phyloP scores from a whole-genome alignment of 352 stramenopile species.

The Phytophthora uliginosa region DNA sequence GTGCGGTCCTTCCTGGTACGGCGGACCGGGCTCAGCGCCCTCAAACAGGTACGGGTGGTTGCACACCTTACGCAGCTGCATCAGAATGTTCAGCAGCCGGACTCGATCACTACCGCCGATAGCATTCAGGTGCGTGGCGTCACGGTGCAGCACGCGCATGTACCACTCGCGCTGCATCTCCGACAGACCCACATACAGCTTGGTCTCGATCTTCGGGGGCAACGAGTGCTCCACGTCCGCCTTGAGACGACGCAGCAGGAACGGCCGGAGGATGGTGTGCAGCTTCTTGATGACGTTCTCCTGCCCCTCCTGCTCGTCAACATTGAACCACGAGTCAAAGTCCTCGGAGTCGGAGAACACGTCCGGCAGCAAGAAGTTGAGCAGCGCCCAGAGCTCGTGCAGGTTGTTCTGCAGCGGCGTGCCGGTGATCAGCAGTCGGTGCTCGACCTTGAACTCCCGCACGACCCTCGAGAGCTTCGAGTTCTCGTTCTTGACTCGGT shows the following conservation, averaged over 20 bases:
- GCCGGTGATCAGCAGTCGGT: constrained; percentile 97
- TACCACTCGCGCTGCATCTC: constrained; percentile 99
- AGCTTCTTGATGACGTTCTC: constrained; percentile 98
- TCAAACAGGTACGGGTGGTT: constrained; percentile 99
- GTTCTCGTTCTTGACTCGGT: constrained; percentile 99
- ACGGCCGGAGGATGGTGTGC: constrained; percentile 98
- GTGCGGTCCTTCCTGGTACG: constrained; percentile 97
- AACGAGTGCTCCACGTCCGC: constrained; percentile 97
- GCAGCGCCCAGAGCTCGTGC: constrained; percentile 99
- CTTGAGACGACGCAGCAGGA: constrained; percentile 99
- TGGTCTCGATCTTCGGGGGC: constrained; percentile 99
- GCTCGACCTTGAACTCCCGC: constrained; percentile 94
- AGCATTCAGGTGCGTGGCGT: constrained; percentile 97
- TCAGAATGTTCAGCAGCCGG: constrained; percentile 98
- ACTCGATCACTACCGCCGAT: constrained; percentile 97
- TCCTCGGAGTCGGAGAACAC: constrained; percentile 97
- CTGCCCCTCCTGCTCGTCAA: constrained; percentile 96
- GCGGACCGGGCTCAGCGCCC: constrained; percentile 97
- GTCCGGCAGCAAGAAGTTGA: constrained; percentile 99
- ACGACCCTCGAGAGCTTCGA: constrained; percentile 91
- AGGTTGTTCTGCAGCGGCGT: constrained; percentile 99
- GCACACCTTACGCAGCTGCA: constrained; percentile 99
- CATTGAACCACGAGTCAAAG: constrained; percentile 99
- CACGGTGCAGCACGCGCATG: constrained; percentile 97
- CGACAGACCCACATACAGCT: constrained; percentile 98